Conservation (phyloP, 208 protist genomes). For the Crithidia bombi region DNA sequence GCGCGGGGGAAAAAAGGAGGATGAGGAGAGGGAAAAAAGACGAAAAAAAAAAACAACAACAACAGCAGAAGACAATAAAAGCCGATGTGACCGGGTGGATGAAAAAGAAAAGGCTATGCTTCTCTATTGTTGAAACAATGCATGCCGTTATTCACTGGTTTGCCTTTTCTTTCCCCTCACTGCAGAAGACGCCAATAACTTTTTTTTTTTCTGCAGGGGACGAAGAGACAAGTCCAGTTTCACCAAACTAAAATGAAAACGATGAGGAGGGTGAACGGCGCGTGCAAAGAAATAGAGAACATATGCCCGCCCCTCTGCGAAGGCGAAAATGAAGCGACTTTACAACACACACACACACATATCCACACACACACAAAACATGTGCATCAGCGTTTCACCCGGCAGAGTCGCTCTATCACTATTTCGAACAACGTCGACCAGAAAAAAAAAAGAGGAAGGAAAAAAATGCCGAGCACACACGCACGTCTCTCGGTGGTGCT, state of each 20-base stretch:
- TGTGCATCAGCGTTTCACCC: too few relatives aligned
- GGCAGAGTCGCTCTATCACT: conserved; percentile 26
- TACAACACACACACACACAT: not conserved
- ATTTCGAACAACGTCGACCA: conserved; percentile 13
- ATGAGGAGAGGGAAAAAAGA: not conserved
- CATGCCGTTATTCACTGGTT: not conserved
- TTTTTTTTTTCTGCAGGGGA: too few relatives aligned
- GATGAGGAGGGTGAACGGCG: too few relatives aligned
- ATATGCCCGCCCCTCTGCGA: conserved; percentile 24
- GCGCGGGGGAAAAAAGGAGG: not conserved
- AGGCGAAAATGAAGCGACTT: not conserved
- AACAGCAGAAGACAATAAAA: not conserved
- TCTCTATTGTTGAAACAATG: conserved; percentile 18
- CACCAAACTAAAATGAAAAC: too few relatives aligned
- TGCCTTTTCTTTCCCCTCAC: too few relatives aligned
- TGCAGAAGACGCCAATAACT: too few relatives aligned
- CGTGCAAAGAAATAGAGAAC: conserved; percentile 17
- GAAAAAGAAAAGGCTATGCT: conserved; percentile 16
- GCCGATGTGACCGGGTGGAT: conserved; percentile 9
- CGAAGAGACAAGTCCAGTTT: not conserved
- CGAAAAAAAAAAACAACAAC: conserved; percentile 1
- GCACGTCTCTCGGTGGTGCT: not conserved
- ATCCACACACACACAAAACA: not conserved
- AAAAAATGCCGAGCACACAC: not conserved
- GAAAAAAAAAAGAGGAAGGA: conserved; percentile 13